Conservation (phyloP, 148 eudicot species). For the Mesembryanthemum crystallinum region DNA sequence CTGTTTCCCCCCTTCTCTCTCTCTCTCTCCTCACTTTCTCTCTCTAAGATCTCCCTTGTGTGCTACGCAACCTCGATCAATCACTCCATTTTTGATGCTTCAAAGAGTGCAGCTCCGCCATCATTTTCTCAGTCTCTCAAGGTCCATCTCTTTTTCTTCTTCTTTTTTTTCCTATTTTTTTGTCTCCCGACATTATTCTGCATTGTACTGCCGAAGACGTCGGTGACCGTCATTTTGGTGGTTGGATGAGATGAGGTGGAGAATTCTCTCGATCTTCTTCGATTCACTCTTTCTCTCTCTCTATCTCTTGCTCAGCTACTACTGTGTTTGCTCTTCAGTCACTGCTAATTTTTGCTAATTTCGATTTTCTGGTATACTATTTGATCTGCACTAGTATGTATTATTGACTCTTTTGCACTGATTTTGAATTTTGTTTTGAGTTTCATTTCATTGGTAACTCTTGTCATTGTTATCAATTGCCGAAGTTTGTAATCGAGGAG, state of each 20-base stretch:
- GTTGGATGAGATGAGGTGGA: background rate
- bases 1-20: slow-evolving; percentile 6
- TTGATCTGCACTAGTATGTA: background rate
- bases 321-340: background rate
- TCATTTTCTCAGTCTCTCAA: slow-evolving; percentile 23
- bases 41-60: slow-evolving; percentile 31
- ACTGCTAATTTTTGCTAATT: background rate
- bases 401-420: background rate
- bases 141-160: background rate
- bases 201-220: background rate
- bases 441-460: background rate
- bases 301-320: too few relatives aligned
- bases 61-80: slow-evolving; percentile 28
- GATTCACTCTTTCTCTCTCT: too few relatives aligned
- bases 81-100: slow-evolving; percentile 14
- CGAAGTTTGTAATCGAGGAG: background rate
- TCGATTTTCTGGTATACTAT: background rate
- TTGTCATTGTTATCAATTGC: background rate
- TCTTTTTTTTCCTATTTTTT: background rate
- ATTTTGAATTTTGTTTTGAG: background rate
- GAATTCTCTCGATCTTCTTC: background rate
- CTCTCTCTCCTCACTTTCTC: slow-evolving; percentile 29
- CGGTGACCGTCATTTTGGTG: background rate
- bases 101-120: background rate
- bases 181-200: background rate